Evolutionary conservation across 2,329 filamentous ascomycete genomes (phyloP).

Genomic region (Trichoderma endophyticum): DNA sequence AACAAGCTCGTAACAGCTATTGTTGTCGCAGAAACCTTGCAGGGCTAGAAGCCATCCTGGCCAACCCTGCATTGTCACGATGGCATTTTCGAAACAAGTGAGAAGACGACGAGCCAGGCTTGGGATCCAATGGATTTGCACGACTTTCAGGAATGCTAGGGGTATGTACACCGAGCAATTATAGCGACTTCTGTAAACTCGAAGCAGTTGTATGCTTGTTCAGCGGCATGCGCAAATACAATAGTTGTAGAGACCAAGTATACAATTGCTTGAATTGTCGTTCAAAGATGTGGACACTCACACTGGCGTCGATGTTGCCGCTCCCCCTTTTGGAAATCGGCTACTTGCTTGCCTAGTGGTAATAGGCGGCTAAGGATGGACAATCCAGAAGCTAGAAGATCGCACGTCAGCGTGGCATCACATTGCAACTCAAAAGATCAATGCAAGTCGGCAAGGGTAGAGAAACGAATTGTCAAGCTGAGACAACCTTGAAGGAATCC

Average conservation of each 20-base stretch:
- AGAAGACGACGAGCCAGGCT: neutral
- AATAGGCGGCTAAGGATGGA: constrained; percentile 1
- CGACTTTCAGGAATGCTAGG: neutral
- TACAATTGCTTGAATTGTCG: neutral
- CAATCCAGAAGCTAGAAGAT: neutral
- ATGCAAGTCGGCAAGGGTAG: neutral
- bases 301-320: neutral
- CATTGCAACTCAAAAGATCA: constrained; percentile 17
- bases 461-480: neutral
- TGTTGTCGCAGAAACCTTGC: neutral
- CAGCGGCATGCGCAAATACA: neutral
- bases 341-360: neutral
- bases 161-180: neutral
- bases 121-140: neutral
- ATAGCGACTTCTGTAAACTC: neutral
- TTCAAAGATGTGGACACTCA: neutral
- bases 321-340: neutral
- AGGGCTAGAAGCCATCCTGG: neutral
- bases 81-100: constrained; percentile 5
- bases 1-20: neutral
- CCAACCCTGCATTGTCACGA: constrained; percentile 16
- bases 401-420: constrained; percentile 20
- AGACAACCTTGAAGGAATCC: constrained; percentile 7
- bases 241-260: neutral
- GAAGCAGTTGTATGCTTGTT: neutral